A percentile compares a stretch with the other conserved stretches of the same genome.
Conservation (phyloP, 169 alveolate species). For the Plasmodium coatneyi region DNA sequence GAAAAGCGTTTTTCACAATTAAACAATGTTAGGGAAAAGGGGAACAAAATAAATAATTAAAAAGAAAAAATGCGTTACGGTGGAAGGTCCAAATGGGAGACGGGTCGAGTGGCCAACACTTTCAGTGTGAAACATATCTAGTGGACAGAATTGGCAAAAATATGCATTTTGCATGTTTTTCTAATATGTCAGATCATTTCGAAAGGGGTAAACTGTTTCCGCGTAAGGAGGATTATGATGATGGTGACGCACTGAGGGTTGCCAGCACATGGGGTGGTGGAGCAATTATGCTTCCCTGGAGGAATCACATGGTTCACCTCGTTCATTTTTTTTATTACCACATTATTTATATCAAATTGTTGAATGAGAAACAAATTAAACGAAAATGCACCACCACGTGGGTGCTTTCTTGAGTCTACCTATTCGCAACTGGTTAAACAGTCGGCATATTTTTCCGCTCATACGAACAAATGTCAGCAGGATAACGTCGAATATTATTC, state of each 20-base stretch:
- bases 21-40: not conserved
- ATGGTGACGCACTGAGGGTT: not conserved
- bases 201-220: not conserved
- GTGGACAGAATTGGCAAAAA: not conserved
- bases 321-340: no score
- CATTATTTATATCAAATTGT: no score
- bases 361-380: no score
- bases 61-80: not conserved
- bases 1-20: not conserved
- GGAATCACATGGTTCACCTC: no score
- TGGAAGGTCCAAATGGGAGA: not conserved
- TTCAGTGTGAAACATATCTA: not conserved
- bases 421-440: no score
- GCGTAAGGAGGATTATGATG: not conserved
- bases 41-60: not conserved
- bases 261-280: not conserved
- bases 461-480: no score
- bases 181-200: not conserved
- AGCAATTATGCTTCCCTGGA: no score
- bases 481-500: no score
- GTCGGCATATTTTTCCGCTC: no score
- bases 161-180: not conserved
- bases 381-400: no score
- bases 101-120: not conserved
- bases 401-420: no score